Evolutionary conservation across 345 rosid genomes (phyloP).

Genomic region (Erucastrum elatum): DNA sequence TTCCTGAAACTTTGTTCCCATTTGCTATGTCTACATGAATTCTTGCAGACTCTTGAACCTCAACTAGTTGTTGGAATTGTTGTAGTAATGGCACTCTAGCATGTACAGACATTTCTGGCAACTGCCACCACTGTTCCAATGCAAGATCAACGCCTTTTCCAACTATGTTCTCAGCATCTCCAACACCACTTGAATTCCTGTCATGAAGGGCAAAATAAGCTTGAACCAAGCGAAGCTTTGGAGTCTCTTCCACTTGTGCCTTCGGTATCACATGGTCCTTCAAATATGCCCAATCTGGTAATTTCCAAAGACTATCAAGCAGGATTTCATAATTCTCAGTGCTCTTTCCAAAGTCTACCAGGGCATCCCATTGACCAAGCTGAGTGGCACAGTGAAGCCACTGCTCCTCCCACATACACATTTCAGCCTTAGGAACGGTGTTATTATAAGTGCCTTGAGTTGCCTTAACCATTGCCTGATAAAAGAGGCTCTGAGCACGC

Average conservation of each 20-base stretch:
- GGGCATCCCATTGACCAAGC: conserved; percentile 96
- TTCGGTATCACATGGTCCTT: conserved; percentile 91
- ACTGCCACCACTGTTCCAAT: conserved; percentile 96
- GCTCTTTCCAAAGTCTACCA: conserved; percentile 89
- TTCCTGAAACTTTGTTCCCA: conserved; percentile 73
- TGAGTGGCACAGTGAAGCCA: conserved; percentile 93
- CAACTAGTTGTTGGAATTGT: conserved; percentile 95
- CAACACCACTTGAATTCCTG: conserved; percentile 66
- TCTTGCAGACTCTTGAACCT: conserved; percentile 92
- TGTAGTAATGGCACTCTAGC: conserved; percentile 90
- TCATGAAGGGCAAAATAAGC: conserved; percentile 92
- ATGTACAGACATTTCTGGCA: conserved; percentile 95
- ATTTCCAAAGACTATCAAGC: conserved; percentile 92
- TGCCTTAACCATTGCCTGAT: conserved; percentile 96
- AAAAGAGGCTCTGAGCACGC: conserved; percentile 87
- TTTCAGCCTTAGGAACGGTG: conserved; percentile 93
- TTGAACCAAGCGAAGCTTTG: conserved; percentile 87
- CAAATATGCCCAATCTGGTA: conserved; percentile 90
- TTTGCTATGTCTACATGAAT: conserved; percentile 77
- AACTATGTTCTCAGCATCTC: conserved; percentile 84
- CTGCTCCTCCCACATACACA: conserved; percentile 99
- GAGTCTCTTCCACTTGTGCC: conserved; percentile 97
- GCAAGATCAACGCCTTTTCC: conserved; percentile 96
- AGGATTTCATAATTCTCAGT: conserved; percentile 87
- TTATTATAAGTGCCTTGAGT: conserved; percentile 97